Conservation (phyloP, 2,329 filamentous ascomycete species). For the Monilinia polystroma region DNA sequence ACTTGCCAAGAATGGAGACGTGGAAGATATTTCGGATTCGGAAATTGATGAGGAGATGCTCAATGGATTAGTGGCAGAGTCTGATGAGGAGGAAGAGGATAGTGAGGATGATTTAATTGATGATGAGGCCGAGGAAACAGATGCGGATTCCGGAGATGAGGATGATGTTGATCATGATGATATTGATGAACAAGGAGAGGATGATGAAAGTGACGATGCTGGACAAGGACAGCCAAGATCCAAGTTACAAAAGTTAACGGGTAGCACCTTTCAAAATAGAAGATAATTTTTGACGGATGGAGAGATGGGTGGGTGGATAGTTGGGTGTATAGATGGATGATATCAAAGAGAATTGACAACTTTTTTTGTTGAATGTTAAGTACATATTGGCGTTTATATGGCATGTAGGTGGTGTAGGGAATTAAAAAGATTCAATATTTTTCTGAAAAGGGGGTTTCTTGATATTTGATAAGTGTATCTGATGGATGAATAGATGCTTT, state of each 20-base stretch:
- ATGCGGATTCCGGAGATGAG: slow-evolving; percentile 42
- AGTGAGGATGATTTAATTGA: slow-evolving; percentile 48
- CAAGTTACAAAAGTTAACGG: slow-evolving; percentile 35
- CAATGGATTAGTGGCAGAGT: slow-evolving; percentile 49
- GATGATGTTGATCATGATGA: slow-evolving; percentile 49
- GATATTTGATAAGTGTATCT: too few species aligned
- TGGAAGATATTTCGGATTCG: slow-evolving; percentile 34
- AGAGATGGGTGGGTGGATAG: background rate
- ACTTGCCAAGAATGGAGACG: slow-evolving; percentile 29
- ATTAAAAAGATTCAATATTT: too few species aligned
- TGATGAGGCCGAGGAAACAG: slow-evolving; percentile 50
- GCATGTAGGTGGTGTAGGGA: too few species aligned
- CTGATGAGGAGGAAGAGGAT: slow-evolving; percentile 49
- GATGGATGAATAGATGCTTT: too few species aligned
- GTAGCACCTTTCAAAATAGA: slow-evolving; percentile 22
- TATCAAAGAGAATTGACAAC: too few species aligned
- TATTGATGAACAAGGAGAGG: slow-evolving; percentile 45
- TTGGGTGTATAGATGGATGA: too few species aligned
- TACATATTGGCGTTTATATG: too few species aligned
- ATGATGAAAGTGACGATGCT: slow-evolving; percentile 46
- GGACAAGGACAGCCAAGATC: slow-evolving; percentile 33
- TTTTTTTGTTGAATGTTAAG: too few species aligned
- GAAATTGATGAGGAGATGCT: slow-evolving; percentile 42
- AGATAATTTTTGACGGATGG: slow-evolving; percentile 24
- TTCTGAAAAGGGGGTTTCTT: too few species aligned